Percentiles rank a stretch among this genome's conserved stretches.
phyloP scores from a whole-genome alignment of 2,329 filamentous ascomycete species.

The Cladosporium sp. region DNA sequence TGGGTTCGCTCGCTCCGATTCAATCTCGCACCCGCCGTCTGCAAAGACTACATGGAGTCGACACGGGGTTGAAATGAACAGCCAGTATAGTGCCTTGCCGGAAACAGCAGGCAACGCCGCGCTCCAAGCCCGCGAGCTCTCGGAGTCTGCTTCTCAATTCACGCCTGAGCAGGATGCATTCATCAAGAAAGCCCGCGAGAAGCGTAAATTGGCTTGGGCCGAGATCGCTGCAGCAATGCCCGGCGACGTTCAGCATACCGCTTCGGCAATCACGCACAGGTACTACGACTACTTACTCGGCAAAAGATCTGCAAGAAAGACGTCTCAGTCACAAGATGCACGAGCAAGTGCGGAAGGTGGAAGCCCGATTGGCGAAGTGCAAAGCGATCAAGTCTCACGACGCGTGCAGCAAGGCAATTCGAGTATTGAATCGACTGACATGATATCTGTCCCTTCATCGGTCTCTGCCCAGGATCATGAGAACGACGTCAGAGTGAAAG shows the following conservation, averaged over 20 bases:
- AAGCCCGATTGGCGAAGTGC: neutral
- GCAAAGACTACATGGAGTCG: neutral
- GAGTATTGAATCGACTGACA: conserved; percentile 17
- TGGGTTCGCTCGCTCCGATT: neutral
- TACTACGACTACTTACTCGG: conserved; percentile 14
- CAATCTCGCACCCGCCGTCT: neutral
- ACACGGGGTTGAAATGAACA: neutral
- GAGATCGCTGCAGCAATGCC: conserved; percentile 5
- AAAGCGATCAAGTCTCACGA: conserved; percentile 10
- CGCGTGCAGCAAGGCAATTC: conserved; percentile 16
- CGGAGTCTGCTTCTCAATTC: neutral
- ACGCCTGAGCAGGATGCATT: conserved; percentile 9
- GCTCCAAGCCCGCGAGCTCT: neutral
- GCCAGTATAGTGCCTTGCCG: neutral
- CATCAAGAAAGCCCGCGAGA: conserved; percentile 10
- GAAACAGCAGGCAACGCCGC: neutral
- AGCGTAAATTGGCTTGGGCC: neutral
- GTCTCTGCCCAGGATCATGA: conserved; percentile 22
- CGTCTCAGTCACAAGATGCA: neutral
- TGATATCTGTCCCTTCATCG: conserved; percentile 14
- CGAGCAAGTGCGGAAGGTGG: neutral
- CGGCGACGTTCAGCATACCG: neutral
- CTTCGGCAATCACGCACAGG: conserved; percentile 9
- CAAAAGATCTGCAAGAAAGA: neutral
- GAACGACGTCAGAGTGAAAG: neutral